Conservation (phyloP, 768 basidiomycete genomes). For the Lactifluus volemus region DNA sequence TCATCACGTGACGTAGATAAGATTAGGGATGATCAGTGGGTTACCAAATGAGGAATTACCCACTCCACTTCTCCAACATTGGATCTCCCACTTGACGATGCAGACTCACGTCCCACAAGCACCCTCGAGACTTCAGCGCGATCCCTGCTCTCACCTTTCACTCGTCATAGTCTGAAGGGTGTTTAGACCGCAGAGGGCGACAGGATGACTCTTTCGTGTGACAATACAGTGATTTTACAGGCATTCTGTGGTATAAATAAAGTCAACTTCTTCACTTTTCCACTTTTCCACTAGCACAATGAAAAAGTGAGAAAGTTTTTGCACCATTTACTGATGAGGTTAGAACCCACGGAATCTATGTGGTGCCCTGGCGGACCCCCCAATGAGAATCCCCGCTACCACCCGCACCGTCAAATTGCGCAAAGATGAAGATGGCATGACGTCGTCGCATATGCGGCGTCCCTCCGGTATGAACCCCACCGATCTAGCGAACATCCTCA, state of each 20-base stretch:
- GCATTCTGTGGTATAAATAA: too few relatives aligned
- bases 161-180: not conserved
- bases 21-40: too few relatives aligned
- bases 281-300: too few relatives aligned
- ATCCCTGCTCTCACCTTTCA: not conserved
- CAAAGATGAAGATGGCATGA: too few relatives aligned
- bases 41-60: too few relatives aligned
- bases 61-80: constrained; percentile 11
- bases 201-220: not conserved
- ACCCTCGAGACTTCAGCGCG: constrained; percentile 14
- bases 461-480: too few relatives aligned
- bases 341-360: constrained; percentile 9
- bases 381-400: constrained; percentile 5
- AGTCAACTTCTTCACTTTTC: too few relatives aligned
- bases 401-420: constrained; percentile 10
- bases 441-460: constrained; percentile 29
- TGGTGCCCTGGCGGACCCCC: not conserved
- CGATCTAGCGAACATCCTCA: too few relatives aligned
- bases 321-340: too few relatives aligned
- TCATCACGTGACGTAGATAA: too few relatives aligned
- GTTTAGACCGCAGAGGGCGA: constrained; percentile 11
- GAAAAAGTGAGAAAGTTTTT: too few relatives aligned
- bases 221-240: too few relatives aligned
- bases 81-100: constrained; percentile 5
- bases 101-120: constrained; percentile 2